Base-by-base conservation (phyloP, 495 filamentous ascomycete genomes). In the Tuber borchii region DNA sequence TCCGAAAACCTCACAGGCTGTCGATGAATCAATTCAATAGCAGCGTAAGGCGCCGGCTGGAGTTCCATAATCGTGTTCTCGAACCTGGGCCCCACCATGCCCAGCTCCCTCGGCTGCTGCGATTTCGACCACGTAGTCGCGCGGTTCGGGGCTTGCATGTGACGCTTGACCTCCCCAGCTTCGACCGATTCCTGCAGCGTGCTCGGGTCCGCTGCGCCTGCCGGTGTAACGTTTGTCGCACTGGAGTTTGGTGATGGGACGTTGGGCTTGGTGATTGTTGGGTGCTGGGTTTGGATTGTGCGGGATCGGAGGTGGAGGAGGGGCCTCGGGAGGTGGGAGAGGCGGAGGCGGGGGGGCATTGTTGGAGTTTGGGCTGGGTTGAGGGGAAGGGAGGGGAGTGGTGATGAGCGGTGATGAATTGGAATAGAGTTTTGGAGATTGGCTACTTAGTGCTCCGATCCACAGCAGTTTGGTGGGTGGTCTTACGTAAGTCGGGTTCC, bases 1-100 rank as follows among this genome's bases (percentile, higher is more conserved):
- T 96, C 91, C 71, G 89, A 92, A 94, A 95, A 99, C 82, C 90
- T 88, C 46, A 99, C 95, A 12, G 93, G 95, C 85, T 97, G 92
- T 85, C 92, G 90, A 87, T 99, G 95, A 82, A 99, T 96, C 83
- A 99, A 88, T 75, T 96, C 92, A 77, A 97, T 98, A 71, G 95
- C 95, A 26, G 95, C 91, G 78, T 89, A 88, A 10, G 95, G 93
- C 84, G 89, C 90, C 26, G 95, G 95, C 94, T 99, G 95, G 81
- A 89, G 86, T 82, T 91, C 89, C 87, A 97, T 92, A 78, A 94
- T 92, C 22, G 93, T 97, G 88, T 97, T 95, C 87, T 99, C 95
- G 81, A 99, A 99, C 77, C 95, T 87, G 77, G 95, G 95, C 46
- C 95, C 95, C 22, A 88, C 87, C 95, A 99, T 99, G 26, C 92